Conservation (phyloP, 2,329 filamentous ascomycete species). For the Xylaria sp. region DNA sequence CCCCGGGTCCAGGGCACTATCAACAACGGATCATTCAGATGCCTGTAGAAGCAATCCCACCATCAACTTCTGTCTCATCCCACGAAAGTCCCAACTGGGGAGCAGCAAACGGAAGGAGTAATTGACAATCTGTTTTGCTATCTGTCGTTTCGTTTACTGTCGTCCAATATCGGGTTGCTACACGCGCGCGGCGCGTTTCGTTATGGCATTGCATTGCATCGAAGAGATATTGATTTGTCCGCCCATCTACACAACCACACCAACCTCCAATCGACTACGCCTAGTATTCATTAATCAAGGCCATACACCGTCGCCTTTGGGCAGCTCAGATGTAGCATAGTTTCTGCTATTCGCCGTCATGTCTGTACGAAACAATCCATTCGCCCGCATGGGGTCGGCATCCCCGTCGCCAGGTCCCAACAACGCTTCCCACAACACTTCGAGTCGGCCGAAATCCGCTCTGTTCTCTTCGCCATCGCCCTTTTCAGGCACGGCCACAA, state of each 20-base stretch:
- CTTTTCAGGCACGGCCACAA: slow-evolving; percentile 54
- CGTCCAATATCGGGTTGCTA: slow-evolving; percentile 11
- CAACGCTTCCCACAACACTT: slow-evolving; percentile 30
- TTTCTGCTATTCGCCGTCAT: slow-evolving; percentile 68
- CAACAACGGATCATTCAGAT: slow-evolving; percentile 39
- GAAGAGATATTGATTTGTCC: slow-evolving; percentile 15
- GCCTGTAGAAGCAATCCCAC: background rate
- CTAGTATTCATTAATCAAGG: slow-evolving; percentile 36
- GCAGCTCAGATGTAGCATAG: slow-evolving; percentile 53
- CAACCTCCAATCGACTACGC: background rate
- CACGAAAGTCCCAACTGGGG: background rate
- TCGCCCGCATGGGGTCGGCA: slow-evolving; percentile 75
- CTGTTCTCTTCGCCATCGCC: slow-evolving; percentile 72
- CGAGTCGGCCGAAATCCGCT: slow-evolving; percentile 73
- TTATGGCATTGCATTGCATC: slow-evolving; percentile 43
- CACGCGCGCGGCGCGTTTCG: slow-evolving; percentile 36
- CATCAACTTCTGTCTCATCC: slow-evolving; percentile 10
- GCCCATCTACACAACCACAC: slow-evolving; percentile 1
- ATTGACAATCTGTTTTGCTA: background rate
- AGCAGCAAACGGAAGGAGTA: background rate
- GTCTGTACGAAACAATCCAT: slow-evolving; percentile 83
- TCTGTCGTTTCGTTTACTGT: slow-evolving; percentile 8
- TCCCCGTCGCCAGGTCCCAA: slow-evolving; percentile 70
- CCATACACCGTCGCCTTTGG: slow-evolving; percentile 14
- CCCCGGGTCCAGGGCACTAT: slow-evolving; percentile 28